phyloP scores from a whole-genome alignment of 2,329 filamentous ascomycete genomes.

The Aspergillus chevalieri region DNA sequence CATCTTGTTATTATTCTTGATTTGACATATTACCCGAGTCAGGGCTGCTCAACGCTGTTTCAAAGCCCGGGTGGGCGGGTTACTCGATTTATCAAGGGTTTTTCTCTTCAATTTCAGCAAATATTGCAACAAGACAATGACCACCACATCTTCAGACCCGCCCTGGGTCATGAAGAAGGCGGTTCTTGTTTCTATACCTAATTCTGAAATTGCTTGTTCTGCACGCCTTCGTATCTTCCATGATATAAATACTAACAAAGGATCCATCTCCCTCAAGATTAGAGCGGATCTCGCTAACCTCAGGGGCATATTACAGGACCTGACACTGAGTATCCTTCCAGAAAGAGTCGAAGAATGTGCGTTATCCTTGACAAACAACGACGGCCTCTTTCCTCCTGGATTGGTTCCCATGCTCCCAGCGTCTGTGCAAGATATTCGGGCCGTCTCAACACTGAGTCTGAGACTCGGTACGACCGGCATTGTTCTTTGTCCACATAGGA shows the following conservation, averaged over 20 bases:
- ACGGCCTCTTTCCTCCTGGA: slow-evolving; percentile 8
- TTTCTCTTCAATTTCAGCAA: slow-evolving; percentile 5
- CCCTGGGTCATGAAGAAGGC: slow-evolving; percentile 11
- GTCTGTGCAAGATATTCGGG: no score
- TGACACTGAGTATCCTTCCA: slow-evolving; percentile 12
- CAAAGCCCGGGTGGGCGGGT: slow-evolving; percentile 19
- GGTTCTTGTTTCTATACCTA: slow-evolving; percentile 11
- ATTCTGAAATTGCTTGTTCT: slow-evolving; percentile 8
- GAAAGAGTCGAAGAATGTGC: slow-evolving; percentile 9
- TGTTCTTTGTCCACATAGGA: no score
- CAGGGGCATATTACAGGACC: slow-evolving; percentile 10
- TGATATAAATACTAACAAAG: slow-evolving; percentile 10
- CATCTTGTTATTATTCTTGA: slow-evolving; percentile 4
- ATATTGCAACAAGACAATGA: background rate
- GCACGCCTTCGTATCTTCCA: slow-evolving; percentile 14
- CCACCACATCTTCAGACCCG: slow-evolving; percentile 6
- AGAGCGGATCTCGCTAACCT: slow-evolving; percentile 13
- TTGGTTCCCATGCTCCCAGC: slow-evolving; percentile 1
- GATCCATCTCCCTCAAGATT: slow-evolving; percentile 14
- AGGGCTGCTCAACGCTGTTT: slow-evolving; percentile 15
- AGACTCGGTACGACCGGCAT: no score
- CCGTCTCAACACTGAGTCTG: no score
- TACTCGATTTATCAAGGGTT: slow-evolving; percentile 18
- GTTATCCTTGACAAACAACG: slow-evolving; percentile 10
- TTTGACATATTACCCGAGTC: slow-evolving; percentile 11